These are phyloP conservation scores for Postia placenta DNA, from an alignment of 768 basidiomycete genomes.

Conservation along the genomic window DNA sequence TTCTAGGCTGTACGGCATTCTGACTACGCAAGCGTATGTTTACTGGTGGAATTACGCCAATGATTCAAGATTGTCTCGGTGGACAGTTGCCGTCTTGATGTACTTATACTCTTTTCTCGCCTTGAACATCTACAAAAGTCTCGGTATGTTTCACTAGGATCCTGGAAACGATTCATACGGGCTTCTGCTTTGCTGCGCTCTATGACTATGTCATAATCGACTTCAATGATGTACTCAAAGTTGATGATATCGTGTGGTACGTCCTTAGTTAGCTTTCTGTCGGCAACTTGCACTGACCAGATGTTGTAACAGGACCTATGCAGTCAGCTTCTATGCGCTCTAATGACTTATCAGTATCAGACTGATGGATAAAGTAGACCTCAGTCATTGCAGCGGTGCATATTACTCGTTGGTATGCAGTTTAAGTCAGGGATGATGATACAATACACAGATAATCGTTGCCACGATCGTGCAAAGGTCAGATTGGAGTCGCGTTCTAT, in stretches of 20 bases:
- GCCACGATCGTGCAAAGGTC: constrained; percentile 3
- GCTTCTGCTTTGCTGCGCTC: background rate
- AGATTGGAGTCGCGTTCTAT: background rate
- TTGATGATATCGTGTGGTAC: constrained; percentile 4
- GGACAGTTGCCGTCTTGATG: background rate
- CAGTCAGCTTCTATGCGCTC: background rate
- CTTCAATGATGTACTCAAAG: background rate
- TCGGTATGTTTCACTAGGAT: background rate
- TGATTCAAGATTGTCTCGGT: background rate
- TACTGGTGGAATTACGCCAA: background rate
- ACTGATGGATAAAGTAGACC: background rate
- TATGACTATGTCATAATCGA: constrained; percentile 4
- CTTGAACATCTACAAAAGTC: background rate
- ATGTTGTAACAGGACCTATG: constrained; percentile 2
- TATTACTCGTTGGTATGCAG: background rate
- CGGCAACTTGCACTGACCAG: background rate
- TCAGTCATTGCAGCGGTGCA: background rate
- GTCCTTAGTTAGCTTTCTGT: background rate
- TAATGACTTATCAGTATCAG: background rate
- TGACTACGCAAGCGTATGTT: background rate
- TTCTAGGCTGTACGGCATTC: background rate
- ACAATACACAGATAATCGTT: background rate
- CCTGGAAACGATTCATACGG: constrained; percentile 4
- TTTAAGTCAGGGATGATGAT: background rate
- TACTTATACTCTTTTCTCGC: background rate